Percentiles rank a stretch among this genome's conserved stretches.
Evolutionary conservation across 768 basidiomycete species (phyloP).

Genomic region (Naganishia antarctica): DNA sequence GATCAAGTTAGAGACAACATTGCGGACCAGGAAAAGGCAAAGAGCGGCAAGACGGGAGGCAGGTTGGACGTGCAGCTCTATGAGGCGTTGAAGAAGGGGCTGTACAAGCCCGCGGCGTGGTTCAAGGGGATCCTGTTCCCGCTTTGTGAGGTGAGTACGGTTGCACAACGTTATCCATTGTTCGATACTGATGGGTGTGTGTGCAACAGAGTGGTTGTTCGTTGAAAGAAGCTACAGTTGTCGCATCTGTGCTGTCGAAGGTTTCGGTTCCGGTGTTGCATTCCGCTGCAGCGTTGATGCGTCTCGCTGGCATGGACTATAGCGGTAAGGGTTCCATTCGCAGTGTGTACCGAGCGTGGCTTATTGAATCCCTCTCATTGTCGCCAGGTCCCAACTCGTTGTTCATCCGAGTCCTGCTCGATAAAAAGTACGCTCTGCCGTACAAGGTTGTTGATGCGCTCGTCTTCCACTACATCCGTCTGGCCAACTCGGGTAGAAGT

Average conservation of each 20-base stretch:
- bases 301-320: constrained; percentile 95
- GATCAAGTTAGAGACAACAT: constrained; percentile 89
- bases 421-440: constrained; percentile 96
- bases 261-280: constrained; percentile 94
- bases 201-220: constrained; percentile 66
- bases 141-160: constrained; percentile 78
- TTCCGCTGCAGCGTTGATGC: constrained; percentile 86
- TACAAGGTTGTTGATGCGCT: constrained; percentile 97
- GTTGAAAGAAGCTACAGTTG: constrained; percentile 86
- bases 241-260: constrained; percentile 82
- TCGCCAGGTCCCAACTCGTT: constrained; percentile 80
- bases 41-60: constrained; percentile 50
- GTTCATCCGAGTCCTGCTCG: constrained; percentile 91
- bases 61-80: constrained; percentile 92
- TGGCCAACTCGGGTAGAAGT: constrained; percentile 73
- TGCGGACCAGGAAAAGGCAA: constrained; percentile 52
- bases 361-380: neutral
- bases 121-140: constrained; percentile 98
- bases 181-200: neutral
- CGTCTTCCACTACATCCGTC: constrained; percentile 95
- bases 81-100: constrained; percentile 79
- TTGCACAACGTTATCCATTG: neutral
- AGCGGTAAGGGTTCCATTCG: constrained; percentile 51
- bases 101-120: constrained; percentile 96
- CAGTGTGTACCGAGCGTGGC: too few relatives aligned